phyloP scores from a whole-genome alignment of 495 filamentous ascomycete species.

The Neurospora sp. region DNA sequence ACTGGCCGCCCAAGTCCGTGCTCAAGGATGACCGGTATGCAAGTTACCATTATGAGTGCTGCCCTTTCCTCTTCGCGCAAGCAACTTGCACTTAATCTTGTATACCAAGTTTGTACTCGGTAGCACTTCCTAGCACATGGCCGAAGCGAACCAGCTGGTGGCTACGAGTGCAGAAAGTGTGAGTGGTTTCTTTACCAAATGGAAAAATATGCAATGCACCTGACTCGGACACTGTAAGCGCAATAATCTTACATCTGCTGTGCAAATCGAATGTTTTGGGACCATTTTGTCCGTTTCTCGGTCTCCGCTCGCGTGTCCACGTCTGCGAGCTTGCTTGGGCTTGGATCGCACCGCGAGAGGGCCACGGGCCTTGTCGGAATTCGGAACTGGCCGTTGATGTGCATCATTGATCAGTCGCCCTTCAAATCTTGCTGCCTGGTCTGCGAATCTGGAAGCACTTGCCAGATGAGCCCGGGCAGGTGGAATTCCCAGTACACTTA shows the following conservation, averaged over 20 bases:
- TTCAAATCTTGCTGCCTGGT: neutral
- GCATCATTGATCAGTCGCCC: neutral
- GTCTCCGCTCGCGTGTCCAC: neutral
- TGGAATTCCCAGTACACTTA: neutral
- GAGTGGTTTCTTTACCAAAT: neutral
- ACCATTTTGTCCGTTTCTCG: neutral
- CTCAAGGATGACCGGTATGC: neutral
- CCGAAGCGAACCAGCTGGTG: neutral
- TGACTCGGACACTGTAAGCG: neutral
- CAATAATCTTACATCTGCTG: neutral
- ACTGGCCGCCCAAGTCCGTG: neutral
- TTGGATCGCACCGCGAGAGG: neutral
- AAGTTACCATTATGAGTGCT: neutral
- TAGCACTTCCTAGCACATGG: neutral
- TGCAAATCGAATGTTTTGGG: neutral
- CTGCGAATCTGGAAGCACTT: neutral
- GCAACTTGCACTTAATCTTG: too few relatives aligned
- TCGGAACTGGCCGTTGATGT: neutral
- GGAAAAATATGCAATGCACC: neutral
- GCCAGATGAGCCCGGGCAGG: neutral
- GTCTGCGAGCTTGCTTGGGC: neutral
- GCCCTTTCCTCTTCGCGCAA: neutral
- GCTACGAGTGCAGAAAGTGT: neutral
- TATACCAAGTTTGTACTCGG: neutral
- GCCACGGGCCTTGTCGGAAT: neutral